These are phyloP conservation scores for Claviceps quebecensis DNA, from an alignment of 2,329 filamentous ascomycete species.

Conservation along the genomic window DNA sequence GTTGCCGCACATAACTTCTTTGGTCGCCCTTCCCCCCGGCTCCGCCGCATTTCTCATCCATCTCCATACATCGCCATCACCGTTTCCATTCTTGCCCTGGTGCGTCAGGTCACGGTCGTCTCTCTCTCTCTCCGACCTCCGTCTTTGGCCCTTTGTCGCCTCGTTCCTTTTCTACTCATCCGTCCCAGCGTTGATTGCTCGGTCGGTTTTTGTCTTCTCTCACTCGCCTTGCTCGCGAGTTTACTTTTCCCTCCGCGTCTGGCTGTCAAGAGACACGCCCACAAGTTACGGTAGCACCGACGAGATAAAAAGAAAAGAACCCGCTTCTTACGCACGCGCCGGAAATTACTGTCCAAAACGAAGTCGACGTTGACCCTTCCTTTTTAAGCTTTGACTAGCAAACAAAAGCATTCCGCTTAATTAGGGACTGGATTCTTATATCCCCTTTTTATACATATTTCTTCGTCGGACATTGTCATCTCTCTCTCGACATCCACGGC, in stretches of 20 bases:
- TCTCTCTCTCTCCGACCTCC: slow-evolving; percentile 3
- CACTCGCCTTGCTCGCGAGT: not conserved
- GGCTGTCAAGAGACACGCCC: not conserved
- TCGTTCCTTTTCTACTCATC: slow-evolving; percentile 4
- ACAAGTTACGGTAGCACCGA: not conserved
- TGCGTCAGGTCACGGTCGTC: slow-evolving; percentile 10
- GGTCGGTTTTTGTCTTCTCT: not conserved
- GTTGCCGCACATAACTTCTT: not conserved
- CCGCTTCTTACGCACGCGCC: not conserved
- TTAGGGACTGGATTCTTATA: not conserved
- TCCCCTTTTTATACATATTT: not conserved
- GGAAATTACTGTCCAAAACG: not conserved
- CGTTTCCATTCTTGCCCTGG: slow-evolving; percentile 12
- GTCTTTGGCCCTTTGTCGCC: not conserved
- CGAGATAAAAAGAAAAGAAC: not conserved
- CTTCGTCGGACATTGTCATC: not conserved
- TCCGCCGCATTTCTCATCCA: not conserved
- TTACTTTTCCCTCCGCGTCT: not conserved
- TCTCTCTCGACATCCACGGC: not conserved
- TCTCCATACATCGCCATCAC: not conserved
- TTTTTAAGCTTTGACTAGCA: slow-evolving; percentile 6
- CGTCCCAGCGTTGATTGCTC: slow-evolving; percentile 5
- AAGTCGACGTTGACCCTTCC: slow-evolving; percentile 18
- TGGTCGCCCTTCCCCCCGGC: not conserved
- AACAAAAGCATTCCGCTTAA: not conserved